phyloP scores from a whole-genome alignment of 1,284 basidiomycete genomes.

The Moesziomyces globuligerus region DNA sequence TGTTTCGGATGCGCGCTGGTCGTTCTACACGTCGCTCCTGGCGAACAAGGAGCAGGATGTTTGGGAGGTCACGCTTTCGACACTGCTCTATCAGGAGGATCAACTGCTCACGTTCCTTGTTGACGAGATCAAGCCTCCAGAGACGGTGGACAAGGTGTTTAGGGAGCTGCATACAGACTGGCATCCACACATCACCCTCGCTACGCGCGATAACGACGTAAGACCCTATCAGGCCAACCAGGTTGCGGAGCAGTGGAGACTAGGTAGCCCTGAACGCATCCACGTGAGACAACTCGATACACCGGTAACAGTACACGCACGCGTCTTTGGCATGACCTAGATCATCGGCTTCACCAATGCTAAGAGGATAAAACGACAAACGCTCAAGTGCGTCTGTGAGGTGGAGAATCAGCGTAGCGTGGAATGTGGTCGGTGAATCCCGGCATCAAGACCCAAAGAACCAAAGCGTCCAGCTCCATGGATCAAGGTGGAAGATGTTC shows the following conservation, averaged over 20 bases:
- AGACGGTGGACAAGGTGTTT: background rate
- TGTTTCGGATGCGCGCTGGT: conserved; percentile 20
- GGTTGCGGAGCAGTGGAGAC: conserved; percentile 70
- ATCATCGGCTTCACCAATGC: background rate
- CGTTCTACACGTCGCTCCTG: conserved; percentile 19
- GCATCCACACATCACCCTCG: conserved; percentile 85
- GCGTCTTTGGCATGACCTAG: conserved; percentile 25
- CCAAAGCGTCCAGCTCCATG: too few relatives aligned
- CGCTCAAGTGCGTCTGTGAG: too few relatives aligned
- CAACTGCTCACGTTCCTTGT: conserved; percentile 17
- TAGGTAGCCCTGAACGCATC: background rate
- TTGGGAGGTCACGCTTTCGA: conserved; percentile 9
- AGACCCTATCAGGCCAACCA: conserved; percentile 77
- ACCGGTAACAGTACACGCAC: conserved; percentile 1
- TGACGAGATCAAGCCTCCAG: conserved; percentile 1
- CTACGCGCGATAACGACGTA: conserved; percentile 74
- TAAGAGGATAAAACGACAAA: background rate
- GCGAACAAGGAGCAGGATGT: background rate
- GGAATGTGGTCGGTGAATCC: too few relatives aligned
- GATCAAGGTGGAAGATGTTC: too few relatives aligned
- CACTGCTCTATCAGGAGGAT: conserved; percentile 9
- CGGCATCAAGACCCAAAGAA: too few relatives aligned
- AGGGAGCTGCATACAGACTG: conserved; percentile 49
- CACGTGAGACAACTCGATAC: background rate
- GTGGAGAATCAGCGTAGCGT: too few relatives aligned